A percentile compares a stretch with the other conserved stretches of the same genome.
phyloP scores from a whole-genome alignment of 345 rosid species.

The Excoecaria cochinchinensis region DNA sequence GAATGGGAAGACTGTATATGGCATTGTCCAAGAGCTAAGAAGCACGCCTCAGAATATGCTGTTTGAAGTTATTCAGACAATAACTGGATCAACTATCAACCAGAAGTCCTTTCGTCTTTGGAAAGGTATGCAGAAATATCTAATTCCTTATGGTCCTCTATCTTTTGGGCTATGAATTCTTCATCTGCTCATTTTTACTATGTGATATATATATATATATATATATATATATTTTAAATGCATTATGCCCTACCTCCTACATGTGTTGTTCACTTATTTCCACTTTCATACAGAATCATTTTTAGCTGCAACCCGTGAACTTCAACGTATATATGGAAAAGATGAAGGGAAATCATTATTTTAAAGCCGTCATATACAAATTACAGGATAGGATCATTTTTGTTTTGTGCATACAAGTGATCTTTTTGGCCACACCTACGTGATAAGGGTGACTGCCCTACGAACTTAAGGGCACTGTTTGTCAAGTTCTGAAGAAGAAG shows the following conservation, averaged over 20 bases:
- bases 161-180: neutral
- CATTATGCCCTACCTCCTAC: neutral
- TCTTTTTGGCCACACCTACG: slow-evolving; percentile 22
- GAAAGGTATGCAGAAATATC: slow-evolving; percentile 46
- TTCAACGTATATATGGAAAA: slow-evolving; percentile 58
- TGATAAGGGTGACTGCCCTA: slow-evolving; percentile 23
- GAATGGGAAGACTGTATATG: slow-evolving; percentile 59
- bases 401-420: slow-evolving; percentile 38
- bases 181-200: too few species aligned
- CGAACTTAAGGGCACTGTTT: slow-evolving; percentile 14
- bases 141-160: slow-evolving; percentile 8
- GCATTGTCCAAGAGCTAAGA: slow-evolving; percentile 57
- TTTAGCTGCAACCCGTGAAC: slow-evolving; percentile 57
- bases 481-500: slow-evolving; percentile 19
- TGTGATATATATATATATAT: too few species aligned
- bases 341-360: slow-evolving; percentile 40
- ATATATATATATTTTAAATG: neutral
- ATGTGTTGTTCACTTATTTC: neutral
- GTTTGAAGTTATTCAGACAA: slow-evolving; percentile 53
- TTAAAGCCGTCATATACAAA: slow-evolving; percentile 27
- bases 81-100: slow-evolving; percentile 55
- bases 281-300: slow-evolving; percentile 40
- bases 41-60: slow-evolving; percentile 56
- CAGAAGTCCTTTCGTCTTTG: slow-evolving; percentile 54
- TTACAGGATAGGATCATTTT: slow-evolving; percentile 35